Percentiles rank a stretch among this genome's conserved stretches.
Conservation (phyloP, 73 alveolate species). For the Uronychia binucleata region DNA sequence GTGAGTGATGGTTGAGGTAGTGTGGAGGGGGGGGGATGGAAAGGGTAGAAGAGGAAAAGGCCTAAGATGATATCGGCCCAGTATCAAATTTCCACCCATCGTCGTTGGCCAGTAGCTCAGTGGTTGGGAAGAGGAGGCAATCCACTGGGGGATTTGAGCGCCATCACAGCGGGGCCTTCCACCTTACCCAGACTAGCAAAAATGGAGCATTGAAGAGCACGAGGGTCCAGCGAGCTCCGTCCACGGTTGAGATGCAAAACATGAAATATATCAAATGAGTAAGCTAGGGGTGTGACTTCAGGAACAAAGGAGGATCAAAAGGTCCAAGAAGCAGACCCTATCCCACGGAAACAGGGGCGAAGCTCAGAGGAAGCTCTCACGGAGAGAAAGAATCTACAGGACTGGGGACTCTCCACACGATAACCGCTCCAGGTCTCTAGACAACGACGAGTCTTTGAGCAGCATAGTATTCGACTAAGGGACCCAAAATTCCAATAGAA, state of each 20-base stretch:
- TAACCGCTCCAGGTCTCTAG: neutral
- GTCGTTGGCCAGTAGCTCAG: too few relatives aligned
- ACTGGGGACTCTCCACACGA: neutral
- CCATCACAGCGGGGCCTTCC: neutral
- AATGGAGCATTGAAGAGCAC: neutral
- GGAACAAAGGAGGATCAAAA: neutral
- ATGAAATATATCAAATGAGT: neutral
- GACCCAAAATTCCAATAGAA: neutral
- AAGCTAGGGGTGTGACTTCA: neutral
- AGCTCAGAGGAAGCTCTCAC: neutral
- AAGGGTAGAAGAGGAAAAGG: too few relatives aligned
- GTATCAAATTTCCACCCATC: too few relatives aligned
- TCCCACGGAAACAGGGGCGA: neutral
- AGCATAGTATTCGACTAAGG: neutral
- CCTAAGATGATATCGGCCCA: too few relatives aligned
- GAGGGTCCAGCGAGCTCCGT: neutral
- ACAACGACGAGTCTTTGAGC: neutral
- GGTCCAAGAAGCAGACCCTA: neutral
- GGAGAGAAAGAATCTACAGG: neutral
- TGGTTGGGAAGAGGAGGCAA: neutral
- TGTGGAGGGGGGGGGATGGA: too few relatives aligned
- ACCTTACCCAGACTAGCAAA: neutral
- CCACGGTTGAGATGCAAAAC: neutral
- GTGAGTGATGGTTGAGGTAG: too few relatives aligned
- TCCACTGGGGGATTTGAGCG: neutral